Percentiles rank a stretch among this genome's conserved stretches.
These are phyloP conservation scores for Trichoderma orchidacearum DNA, from an alignment of 495 filamentous ascomycete species.

Conservation along the genomic window DNA sequence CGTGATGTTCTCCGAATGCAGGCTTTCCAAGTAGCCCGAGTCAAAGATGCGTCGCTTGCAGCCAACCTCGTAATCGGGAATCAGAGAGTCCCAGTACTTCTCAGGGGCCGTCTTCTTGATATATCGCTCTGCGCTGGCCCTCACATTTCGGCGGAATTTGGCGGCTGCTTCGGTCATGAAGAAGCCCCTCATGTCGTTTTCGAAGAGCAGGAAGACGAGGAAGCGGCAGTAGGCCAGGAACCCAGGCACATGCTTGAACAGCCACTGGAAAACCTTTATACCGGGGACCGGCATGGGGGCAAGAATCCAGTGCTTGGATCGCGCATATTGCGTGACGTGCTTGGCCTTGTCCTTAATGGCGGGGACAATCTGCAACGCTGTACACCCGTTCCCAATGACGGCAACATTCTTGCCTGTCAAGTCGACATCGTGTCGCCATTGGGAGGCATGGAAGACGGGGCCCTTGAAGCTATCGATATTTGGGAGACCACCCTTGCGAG, in stretches of 20 bases:
- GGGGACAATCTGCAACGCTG: constrained; percentile 35
- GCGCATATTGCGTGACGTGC: constrained; percentile 20
- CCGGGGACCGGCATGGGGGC: constrained; percentile 13
- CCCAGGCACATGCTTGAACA: constrained; percentile 14
- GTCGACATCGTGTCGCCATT: constrained; percentile 32
- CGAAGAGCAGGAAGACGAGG: constrained; percentile 15
- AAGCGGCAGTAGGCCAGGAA: constrained; percentile 4
- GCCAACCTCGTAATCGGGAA: neutral
- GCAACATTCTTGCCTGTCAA: constrained; percentile 32
- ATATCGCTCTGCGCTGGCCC: constrained; percentile 17
- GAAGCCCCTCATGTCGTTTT: neutral
- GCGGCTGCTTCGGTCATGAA: neutral
- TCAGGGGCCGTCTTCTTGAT: constrained; percentile 10
- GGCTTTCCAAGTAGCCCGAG: neutral
- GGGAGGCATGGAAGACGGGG: constrained; percentile 30
- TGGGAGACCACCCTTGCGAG: constrained; percentile 35
- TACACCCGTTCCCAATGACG: constrained; percentile 17
- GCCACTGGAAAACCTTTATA: constrained; percentile 12
- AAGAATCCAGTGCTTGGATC: constrained; percentile 22
- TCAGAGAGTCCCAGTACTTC: neutral
- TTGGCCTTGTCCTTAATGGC: constrained; percentile 18
- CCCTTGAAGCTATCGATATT: constrained; percentile 27
- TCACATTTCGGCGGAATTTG: neutral
- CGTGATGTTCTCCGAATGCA: constrained; percentile 19
- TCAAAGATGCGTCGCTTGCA: neutral